These are phyloP conservation scores for Blastobotrys illinoisensis DNA, from an alignment of 1,139 yeast genomes.

Conservation along the genomic window DNA sequence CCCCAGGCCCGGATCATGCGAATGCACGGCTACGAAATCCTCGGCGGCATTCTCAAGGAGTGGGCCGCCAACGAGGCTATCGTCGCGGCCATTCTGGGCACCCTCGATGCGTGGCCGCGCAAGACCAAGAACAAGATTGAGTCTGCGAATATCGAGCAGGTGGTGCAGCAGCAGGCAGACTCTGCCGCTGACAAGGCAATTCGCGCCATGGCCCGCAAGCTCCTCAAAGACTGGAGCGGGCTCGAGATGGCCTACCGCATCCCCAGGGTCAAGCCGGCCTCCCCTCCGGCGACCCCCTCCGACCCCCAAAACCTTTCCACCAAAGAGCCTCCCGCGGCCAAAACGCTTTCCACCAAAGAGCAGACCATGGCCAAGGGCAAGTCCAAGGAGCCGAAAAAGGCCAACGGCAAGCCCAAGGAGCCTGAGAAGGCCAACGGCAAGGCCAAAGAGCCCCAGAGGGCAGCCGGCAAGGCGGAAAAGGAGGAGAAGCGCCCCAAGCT, in stretches of 20 bases:
- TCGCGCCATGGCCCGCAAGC: conserved; percentile 38
- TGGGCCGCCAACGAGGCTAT: conserved; percentile 37
- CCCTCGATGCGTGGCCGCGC: conserved; percentile 67
- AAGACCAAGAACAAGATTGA: conserved; percentile 76
- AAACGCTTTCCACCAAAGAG: too few species aligned
- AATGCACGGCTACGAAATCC: conserved; percentile 82
- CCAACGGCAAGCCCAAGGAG: background rate
- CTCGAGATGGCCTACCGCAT: conserved; percentile 82
- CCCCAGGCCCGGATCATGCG: conserved; percentile 59
- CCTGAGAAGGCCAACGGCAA: background rate
- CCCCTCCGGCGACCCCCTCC: background rate
- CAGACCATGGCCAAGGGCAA: too few species aligned
- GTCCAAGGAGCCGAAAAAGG: too few species aligned
- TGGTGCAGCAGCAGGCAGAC: conserved; percentile 44
- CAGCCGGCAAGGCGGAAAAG: background rate
- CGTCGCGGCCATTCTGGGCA: conserved; percentile 19
- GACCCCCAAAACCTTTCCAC: background rate
- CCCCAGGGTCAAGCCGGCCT: conserved; percentile 41
- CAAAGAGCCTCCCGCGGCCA: too few species aligned
- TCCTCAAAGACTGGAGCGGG: conserved; percentile 65
- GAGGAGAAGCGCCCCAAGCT: background rate
- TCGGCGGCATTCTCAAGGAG: conserved; percentile 53
- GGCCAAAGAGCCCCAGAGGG: background rate
- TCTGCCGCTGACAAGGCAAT: conserved; percentile 26
- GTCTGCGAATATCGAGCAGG: conserved; percentile 69